Evolutionary conservation across 768 basidiomycete genomes (phyloP), one percentile per base, ranked within the genome.

Genomic region (Pisolithus sp.): DNA sequence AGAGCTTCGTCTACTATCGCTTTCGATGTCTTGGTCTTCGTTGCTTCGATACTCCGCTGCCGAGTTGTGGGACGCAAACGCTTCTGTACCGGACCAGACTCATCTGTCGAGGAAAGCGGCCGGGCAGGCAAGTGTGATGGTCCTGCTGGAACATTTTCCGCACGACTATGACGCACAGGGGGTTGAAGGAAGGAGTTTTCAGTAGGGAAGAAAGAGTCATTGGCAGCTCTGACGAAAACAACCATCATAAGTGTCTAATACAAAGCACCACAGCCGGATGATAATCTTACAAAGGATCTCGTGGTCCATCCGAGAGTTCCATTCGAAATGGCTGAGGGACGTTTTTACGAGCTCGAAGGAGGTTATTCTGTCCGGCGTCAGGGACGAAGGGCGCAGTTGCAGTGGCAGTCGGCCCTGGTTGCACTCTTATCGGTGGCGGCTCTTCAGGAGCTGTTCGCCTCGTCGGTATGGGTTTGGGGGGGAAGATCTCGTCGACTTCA

Each of bases 81-180:
- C 73, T 91, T 91, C 57, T 79, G 76, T 48, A 81, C 82, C 31
- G 89, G 89, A 40, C 87, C 89, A 49, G 78, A 76, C 71, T 91
- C 89, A 65, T 91, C 89, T 41, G 86, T 83, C 31, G 89, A 89
- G 52, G 88, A 89, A 52, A 89, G 80, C 20, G 88, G 85, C 48
- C 88, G 80, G 39, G 74, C 68, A 60, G 76, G 73, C 47, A 72
- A 71, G 61, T 81, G 81, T 46, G 71, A 70, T 31, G 75, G 62
- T 38, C 71, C 72, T 47, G 61, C 59, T 56, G 69, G 68, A 18
- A 61, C 58, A 48, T 75, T 68, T 55, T 76, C 80, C 42, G 70
- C 68, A 53, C 72, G 73, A 46, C 67, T 60, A 42, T 59, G 57
- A 49, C 77, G 77, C 59, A 75, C 73, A 21, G 68, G 68, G 17